These are phyloP conservation scores for Ceratocystis cacaofunesta DNA, from an alignment of 2,329 filamentous ascomycete genomes.

Conservation along the genomic window DNA sequence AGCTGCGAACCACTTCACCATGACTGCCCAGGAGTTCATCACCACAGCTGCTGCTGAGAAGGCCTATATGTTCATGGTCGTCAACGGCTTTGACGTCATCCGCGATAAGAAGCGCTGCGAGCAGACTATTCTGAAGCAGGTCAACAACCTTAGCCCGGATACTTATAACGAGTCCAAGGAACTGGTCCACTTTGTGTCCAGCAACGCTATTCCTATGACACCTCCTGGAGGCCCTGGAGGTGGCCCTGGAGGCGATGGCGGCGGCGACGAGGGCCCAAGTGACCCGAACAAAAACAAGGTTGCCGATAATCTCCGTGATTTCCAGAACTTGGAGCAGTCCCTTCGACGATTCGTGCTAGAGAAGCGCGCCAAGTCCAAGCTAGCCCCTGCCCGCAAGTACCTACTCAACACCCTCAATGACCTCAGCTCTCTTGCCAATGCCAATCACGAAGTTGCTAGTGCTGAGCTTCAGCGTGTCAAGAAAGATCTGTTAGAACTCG, in stretches of 20 bases:
- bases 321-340: conserved; percentile 77
- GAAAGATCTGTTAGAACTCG: conserved; percentile 63
- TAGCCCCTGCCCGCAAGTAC: conserved; percentile 91
- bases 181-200: conserved; percentile 94
- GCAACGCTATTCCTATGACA: conserved; percentile 74
- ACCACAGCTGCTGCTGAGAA: conserved; percentile 91
- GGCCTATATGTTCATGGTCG: conserved; percentile 97
- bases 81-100: conserved; percentile 93
- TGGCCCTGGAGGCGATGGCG: conserved; percentile 34
- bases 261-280: conserved; percentile 25
- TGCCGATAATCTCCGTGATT: conserved; percentile 75
- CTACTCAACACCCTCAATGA: conserved; percentile 86
- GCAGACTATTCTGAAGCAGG: conserved; percentile 84
- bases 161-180: conserved; percentile 88
- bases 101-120: conserved; percentile 81
- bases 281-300: conserved; percentile 69
- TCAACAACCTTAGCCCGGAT: conserved; percentile 71
- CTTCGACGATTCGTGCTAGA: conserved; percentile 86
- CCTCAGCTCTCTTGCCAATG: conserved; percentile 63
- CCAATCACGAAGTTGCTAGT: conserved; percentile 78
- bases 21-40: conserved; percentile 96
- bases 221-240: conserved; percentile 40
- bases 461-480: conserved; percentile 72
- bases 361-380: conserved; percentile 85
- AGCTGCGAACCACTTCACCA: conserved; percentile 92